Percentiles rank a stretch among this genome's conserved stretches.
phyloP scores from a whole-genome alignment of 768 basidiomycete species.

The Mycena epipterygia region DNA sequence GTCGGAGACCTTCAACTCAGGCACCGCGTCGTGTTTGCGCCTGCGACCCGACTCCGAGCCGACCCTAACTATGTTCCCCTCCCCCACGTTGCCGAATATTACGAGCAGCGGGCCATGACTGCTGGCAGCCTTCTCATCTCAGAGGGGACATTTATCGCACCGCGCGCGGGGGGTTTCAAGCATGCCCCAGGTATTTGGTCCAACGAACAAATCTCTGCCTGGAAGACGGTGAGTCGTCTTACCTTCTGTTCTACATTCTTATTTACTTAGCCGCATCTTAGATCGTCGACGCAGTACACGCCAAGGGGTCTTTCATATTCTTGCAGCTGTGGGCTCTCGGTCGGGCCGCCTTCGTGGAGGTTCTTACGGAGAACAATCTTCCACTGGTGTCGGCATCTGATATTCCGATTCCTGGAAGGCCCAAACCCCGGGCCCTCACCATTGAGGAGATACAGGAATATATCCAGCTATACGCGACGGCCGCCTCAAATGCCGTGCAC shows the following conservation, averaged over 20 bases:
- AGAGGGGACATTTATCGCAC: constrained; percentile 54
- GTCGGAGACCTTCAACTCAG: too few species aligned
- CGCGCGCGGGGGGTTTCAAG: constrained; percentile 46
- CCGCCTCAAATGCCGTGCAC: constrained; percentile 59
- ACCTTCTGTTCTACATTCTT: background rate
- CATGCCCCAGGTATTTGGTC: constrained; percentile 58
- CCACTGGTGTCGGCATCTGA: constrained; percentile 46
- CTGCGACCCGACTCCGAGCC: constrained; percentile 58
- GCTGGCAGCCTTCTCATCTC: constrained; percentile 53
- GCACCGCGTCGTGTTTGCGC: constrained; percentile 64
- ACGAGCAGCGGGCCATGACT: constrained; percentile 41
- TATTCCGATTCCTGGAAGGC: constrained; percentile 26
- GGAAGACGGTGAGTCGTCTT: constrained; percentile 53
- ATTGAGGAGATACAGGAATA: constrained; percentile 51
- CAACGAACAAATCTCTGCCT: constrained; percentile 58
- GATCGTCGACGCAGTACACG: constrained; percentile 36
- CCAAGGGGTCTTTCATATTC: constrained; percentile 51
- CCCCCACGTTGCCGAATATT: constrained; percentile 46
- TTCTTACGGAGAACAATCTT: constrained; percentile 43
- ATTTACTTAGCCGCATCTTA: background rate
- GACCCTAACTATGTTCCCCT: constrained; percentile 47
- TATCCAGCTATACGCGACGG: constrained; percentile 56
- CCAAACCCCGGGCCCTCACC: constrained; percentile 45
- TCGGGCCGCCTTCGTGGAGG: constrained; percentile 41
- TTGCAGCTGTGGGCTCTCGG: constrained; percentile 66